Base-by-base conservation (phyloP, 2,329 filamentous ascomycete species). In the Chaetothyriales sp. region DNA sequence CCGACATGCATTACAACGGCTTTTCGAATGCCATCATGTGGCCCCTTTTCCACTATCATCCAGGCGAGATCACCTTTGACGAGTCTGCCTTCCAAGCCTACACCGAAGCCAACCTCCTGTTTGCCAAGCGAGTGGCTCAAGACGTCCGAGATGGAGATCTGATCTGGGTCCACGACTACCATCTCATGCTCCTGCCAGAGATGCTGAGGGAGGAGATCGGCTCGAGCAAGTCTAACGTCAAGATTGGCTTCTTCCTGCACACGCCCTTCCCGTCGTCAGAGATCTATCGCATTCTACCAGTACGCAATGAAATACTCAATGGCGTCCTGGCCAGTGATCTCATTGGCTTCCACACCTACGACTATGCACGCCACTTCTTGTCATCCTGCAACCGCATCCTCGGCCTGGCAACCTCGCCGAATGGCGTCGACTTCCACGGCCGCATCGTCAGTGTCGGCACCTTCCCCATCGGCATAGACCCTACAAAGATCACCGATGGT, bases 111-210 rank as follows among this genome's bases (percentile, higher is more conserved):
- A 98, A 96, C 69, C 80, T 84, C 46, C 76, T 94, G 6, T 98
- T 96, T 63, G 90, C 92, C 53, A 83, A 90, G 70, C 82, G 84
- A 12, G 83, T 98, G 58, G 81, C 84, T 51, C 82, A 83, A 60
- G 86, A 95, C 61, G 86, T 95, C 9, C 79, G 89, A 66, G 90
- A 96, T 65, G 89, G 88, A 51, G 92, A 98, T 68, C 72, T 95
- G 62, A 84, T 98, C 62, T 98, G 92, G 92, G 86, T 98, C 5
- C 92, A 98, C 67, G 92, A 98, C 68, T 98, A 96, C 70, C 92
- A 98, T 68, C 74, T 96, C 55, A 96, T 96, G 89, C 81, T 98
- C 18, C 77, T 98, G 32, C 92, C 92, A 28, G 81, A 90, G 63
- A 93, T 96, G 88, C 77, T 98, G 53, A 86, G 92, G 55, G 85